phyloP scores from a whole-genome alignment of 805 yeast species.

The Zygotorulaspora sp. region DNA sequence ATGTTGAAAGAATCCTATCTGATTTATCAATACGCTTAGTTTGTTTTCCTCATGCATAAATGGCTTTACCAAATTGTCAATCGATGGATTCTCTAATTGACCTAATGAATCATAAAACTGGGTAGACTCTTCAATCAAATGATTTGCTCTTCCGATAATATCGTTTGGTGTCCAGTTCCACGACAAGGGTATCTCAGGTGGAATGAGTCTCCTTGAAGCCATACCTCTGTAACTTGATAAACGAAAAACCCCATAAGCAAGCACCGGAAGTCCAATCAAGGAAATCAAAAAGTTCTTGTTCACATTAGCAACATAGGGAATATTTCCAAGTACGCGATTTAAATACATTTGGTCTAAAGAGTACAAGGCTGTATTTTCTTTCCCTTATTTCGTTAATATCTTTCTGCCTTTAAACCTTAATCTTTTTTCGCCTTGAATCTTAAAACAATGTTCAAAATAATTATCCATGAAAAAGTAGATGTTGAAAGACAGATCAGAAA shows the following conservation, averaged over 20 bases:
- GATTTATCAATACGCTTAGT: slow-evolving; percentile 43
- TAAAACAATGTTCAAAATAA: too few relatives aligned
- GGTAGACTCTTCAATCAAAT: slow-evolving; percentile 41
- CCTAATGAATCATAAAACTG: slow-evolving; percentile 53
- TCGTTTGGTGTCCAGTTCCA: slow-evolving; percentile 60
- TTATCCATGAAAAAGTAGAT: too few relatives aligned
- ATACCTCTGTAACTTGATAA: slow-evolving; percentile 2
- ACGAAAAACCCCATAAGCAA: slow-evolving; percentile 3
- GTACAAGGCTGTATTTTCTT: too few relatives aligned
- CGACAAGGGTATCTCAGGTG: slow-evolving; percentile 40
- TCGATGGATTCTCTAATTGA: slow-evolving; percentile 44
- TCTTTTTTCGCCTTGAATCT: background rate
- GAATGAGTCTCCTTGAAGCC: slow-evolving; percentile 5
- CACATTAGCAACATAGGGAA: too few relatives aligned
- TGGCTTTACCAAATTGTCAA: slow-evolving; percentile 54
- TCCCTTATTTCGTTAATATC: too few relatives aligned
- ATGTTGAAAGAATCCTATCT: slow-evolving; percentile 64
- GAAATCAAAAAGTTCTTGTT: slow-evolving; percentile 5
- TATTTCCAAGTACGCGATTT: background rate
- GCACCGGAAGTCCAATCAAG: slow-evolving; percentile 9
- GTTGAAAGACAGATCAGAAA: too few relatives aligned
- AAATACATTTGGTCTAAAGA: too few relatives aligned
- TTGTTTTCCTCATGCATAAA: slow-evolving; percentile 49
- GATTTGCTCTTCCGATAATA: slow-evolving; percentile 41
- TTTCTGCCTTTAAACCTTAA: too few relatives aligned